These are phyloP conservation scores for Xylaria nigripes DNA, from an alignment of 495 filamentous ascomycete species.

Conservation along the genomic window DNA sequence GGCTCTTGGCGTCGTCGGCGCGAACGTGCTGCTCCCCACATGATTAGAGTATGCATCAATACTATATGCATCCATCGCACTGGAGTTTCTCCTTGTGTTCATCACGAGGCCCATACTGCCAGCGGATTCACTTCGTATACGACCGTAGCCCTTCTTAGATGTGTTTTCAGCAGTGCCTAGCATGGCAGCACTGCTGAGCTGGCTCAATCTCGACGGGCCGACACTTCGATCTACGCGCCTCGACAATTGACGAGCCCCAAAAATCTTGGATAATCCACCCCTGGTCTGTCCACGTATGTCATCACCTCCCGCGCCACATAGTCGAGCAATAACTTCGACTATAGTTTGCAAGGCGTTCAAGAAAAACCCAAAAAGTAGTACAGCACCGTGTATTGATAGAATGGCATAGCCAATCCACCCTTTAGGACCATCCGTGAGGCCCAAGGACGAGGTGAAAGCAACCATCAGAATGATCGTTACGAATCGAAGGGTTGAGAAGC, in stretches of 20 bases:
- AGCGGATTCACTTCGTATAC: constrained; percentile 72
- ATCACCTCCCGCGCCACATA: constrained; percentile 71
- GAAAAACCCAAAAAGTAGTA: constrained; percentile 89
- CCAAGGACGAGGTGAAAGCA: constrained; percentile 75
- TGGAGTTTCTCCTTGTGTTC: constrained; percentile 34
- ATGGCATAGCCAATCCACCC: constrained; percentile 96
- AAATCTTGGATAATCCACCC: constrained; percentile 83
- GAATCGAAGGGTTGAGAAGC: constrained; percentile 72
- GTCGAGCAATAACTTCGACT: constrained; percentile 73
- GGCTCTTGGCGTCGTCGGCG: constrained; percentile 59
- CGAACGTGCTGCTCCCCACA: constrained; percentile 46
- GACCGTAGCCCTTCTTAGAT: constrained; percentile 59
- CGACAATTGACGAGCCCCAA: constrained; percentile 87
- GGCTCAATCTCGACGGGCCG: constrained; percentile 58
- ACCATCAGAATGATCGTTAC: constrained; percentile 74
- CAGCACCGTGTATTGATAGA: constrained; percentile 73
- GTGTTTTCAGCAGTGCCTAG: constrained; percentile 54
- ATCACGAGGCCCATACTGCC: constrained; percentile 68
- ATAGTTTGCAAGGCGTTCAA: constrained; percentile 85
- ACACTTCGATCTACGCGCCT: constrained; percentile 58
- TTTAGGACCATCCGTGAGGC: constrained; percentile 64
- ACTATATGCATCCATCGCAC: constrained; percentile 35
- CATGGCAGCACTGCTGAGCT: constrained; percentile 75
- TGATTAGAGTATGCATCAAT: constrained; percentile 33
- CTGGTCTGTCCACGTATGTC: constrained; percentile 62